Percentiles rank a stretch among this genome's conserved stretches.
These are phyloP conservation scores for Talaromyces sp. DNA, from an alignment of 2,329 filamentous ascomycete species.

Conservation along the genomic window DNA sequence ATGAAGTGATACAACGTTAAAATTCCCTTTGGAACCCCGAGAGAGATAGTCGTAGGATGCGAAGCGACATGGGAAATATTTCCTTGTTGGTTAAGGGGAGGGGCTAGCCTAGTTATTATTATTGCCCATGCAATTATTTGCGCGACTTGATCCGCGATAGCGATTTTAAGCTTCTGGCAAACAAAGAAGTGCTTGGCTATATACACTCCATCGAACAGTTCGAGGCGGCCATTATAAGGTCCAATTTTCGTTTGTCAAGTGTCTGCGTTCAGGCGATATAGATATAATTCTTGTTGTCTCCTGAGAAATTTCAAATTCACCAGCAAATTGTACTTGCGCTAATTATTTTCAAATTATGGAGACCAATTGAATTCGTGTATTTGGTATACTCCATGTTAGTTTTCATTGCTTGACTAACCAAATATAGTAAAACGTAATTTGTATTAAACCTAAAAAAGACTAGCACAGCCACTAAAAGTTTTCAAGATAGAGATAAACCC, in stretches of 20 bases:
- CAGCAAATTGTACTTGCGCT: background rate
- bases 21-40: too few relatives aligned
- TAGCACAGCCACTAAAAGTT: too few relatives aligned
- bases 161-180: background rate
- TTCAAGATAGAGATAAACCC: too few relatives aligned
- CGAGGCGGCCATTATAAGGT: background rate
- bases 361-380: too few relatives aligned
- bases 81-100: background rate
- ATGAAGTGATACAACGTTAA: too few relatives aligned
- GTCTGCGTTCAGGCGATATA: background rate
- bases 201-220: background rate
- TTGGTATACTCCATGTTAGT: too few relatives aligned
- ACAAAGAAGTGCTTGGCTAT: background rate
- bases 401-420: too few relatives aligned
- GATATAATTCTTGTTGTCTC: background rate
- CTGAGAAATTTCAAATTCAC: background rate
- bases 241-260: background rate
- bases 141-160: background rate
- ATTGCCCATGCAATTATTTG: background rate
- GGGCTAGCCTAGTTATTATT: too few relatives aligned
- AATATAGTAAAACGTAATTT: too few relatives aligned
- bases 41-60: too few relatives aligned
- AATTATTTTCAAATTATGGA: background rate
- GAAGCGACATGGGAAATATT: background rate
- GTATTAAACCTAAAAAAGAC: too few relatives aligned